phyloP scores from a whole-genome alignment of 345 rosid genomes.

The Eucalyptus leucophloia region DNA sequence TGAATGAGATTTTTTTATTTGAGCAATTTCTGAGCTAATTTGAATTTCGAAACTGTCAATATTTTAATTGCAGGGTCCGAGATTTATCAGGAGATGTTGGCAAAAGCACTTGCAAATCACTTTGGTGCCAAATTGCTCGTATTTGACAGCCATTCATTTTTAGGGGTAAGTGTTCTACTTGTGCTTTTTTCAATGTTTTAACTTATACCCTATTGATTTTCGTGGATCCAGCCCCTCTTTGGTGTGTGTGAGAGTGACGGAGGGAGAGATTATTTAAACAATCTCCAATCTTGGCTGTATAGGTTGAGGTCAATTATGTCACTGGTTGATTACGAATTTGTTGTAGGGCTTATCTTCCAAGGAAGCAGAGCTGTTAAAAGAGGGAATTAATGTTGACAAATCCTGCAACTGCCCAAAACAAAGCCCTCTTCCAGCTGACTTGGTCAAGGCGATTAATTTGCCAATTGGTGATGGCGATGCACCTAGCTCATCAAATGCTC shows the following conservation, averaged over 20 bases:
- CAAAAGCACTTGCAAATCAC: constrained; percentile 73
- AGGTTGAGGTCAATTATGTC: neutral
- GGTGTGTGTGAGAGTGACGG: neutral
- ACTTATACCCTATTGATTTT: neutral
- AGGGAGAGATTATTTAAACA: neutral
- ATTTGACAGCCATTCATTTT: constrained; percentile 64
- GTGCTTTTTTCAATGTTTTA: neutral
- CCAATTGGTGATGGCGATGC: constrained; percentile 41
- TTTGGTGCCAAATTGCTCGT: constrained; percentile 76
- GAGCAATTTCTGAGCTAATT: neutral
- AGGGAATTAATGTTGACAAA: constrained; percentile 48
- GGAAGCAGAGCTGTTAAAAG: constrained; percentile 65
- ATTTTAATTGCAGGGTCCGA: constrained; percentile 59
- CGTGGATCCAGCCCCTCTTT: neutral
- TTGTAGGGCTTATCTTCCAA: constrained; percentile 68
- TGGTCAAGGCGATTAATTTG: constrained; percentile 24
- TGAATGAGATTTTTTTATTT: neutral
- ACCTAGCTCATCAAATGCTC: constrained; percentile 36
- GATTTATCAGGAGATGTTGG: constrained; percentile 88
- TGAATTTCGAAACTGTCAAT: neutral
- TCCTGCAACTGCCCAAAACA: constrained; percentile 34
- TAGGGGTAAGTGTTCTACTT: constrained; percentile 53
- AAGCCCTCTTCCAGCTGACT: constrained; percentile 23
- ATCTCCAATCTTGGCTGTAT: neutral
- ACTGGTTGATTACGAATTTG: neutral